These are phyloP conservation scores for Jamesozyma lodderae DNA, from an alignment of 805 yeast genomes.

Conservation along the genomic window DNA sequence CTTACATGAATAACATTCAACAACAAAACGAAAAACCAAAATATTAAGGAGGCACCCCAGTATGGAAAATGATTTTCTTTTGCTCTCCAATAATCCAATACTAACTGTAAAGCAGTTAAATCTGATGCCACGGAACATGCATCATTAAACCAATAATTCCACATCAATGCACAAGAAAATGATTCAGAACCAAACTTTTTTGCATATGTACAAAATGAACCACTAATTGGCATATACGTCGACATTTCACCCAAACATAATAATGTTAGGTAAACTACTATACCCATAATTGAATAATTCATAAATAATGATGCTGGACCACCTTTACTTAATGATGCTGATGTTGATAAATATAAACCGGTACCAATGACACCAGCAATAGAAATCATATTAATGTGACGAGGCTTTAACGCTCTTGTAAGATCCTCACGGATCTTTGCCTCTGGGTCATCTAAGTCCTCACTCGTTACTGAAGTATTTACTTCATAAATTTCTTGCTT, in stretches of 20 bases:
- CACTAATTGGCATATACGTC: slow-evolving; percentile 45
- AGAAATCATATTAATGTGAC: slow-evolving; percentile 75
- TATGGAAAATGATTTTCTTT: slow-evolving; percentile 31
- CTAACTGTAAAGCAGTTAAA: slow-evolving; percentile 50
- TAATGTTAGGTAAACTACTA: slow-evolving; percentile 45
- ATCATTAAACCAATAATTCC: slow-evolving; percentile 61
- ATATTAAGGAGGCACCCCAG: slow-evolving; percentile 44
- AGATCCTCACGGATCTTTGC: too few relatives aligned
- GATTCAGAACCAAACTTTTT: slow-evolving; percentile 57
- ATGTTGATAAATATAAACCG: slow-evolving; percentile 50
- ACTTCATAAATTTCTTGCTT: too few relatives aligned
- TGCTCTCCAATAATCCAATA: slow-evolving; percentile 41
- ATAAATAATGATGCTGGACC: slow-evolving; percentile 47
- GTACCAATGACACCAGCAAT: slow-evolving; percentile 73
- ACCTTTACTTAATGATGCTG: slow-evolving; percentile 40
- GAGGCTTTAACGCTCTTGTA: slow-evolving; percentile 35
- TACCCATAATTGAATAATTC: slow-evolving; percentile 41
- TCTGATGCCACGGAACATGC: slow-evolving; percentile 58
- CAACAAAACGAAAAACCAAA: slow-evolving; percentile 42
- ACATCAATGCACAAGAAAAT: slow-evolving; percentile 61
- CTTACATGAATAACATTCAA: slow-evolving; percentile 43
- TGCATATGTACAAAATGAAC: slow-evolving; percentile 50
- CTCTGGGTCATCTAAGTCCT: too few relatives aligned
- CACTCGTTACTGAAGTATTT: too few relatives aligned
- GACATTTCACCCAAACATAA: slow-evolving; percentile 49